Conservation (phyloP, 1,284 basidiomycete species). For the Heimioporus punctisporus region DNA sequence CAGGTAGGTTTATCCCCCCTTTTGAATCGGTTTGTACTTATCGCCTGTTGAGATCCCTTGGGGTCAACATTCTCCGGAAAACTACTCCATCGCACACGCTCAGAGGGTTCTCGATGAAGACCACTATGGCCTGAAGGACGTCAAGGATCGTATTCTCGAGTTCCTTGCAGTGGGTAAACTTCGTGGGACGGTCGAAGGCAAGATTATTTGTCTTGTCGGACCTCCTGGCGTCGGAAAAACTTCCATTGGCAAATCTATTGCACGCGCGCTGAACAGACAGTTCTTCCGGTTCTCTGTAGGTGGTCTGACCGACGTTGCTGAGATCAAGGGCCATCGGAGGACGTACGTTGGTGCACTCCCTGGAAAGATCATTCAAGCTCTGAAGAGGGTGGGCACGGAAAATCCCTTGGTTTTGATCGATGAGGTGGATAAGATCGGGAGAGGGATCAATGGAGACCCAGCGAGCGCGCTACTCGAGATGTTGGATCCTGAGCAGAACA, state of each 20-base stretch:
- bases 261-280: slow-evolving; percentile 81
- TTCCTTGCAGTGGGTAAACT: slow-evolving; percentile 99
- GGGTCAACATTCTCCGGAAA: slow-evolving; percentile 95
- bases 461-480: slow-evolving; percentile 95
- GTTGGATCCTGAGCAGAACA: slow-evolving; percentile 99
- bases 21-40: neutral
- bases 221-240: slow-evolving; percentile 99
- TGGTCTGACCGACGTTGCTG: slow-evolving; percentile 96
- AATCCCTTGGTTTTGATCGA: slow-evolving; percentile 98
- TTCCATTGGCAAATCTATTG: slow-evolving; percentile 94
- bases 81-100: slow-evolving; percentile 90
- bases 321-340: slow-evolving; percentile 98
- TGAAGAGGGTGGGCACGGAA: slow-evolving; percentile 97
- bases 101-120: slow-evolving; percentile 91
- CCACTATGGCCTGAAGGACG: slow-evolving; percentile 95
- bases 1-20: slow-evolving; percentile 48
- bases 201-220: slow-evolving; percentile 97
- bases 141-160: slow-evolving; percentile 98
- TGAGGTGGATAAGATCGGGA: slow-evolving; percentile 99
- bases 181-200: slow-evolving; percentile 95
- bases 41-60: slow-evolving; percentile 75
- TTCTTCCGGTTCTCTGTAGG: slow-evolving; percentile 99
- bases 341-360: slow-evolving; percentile 98
- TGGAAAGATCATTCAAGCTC: slow-evolving; percentile 97
- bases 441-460: slow-evolving; percentile 96